Evolutionary conservation across 768 basidiomycete genomes (phyloP).

Genomic region (Crassisporium funariophilum): DNA sequence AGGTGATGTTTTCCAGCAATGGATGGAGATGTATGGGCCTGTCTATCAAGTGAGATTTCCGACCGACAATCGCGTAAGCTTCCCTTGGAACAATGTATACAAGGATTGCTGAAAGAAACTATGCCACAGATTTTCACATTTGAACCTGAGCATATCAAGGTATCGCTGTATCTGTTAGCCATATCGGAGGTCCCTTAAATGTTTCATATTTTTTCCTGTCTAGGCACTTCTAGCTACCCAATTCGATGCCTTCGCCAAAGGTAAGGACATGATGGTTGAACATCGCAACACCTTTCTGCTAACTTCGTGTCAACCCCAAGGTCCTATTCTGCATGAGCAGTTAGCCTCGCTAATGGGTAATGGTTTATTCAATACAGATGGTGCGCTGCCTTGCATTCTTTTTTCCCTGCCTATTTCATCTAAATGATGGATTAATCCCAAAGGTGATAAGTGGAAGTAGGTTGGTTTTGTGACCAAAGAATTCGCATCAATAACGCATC

Average conservation of each 20-base stretch:
- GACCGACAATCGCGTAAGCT: not conserved
- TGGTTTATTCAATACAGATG: constrained; percentile 9
- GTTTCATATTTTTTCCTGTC: too few species aligned
- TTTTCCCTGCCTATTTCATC: too few species aligned
- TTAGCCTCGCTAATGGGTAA: constrained; percentile 5
- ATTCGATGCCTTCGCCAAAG: constrained; percentile 7
- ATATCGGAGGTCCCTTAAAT: too few species aligned
- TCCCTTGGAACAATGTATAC: not conserved
- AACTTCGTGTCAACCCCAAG: not conserved
- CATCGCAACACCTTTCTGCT: too few species aligned
- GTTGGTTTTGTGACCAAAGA: not conserved
- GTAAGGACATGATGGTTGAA: not conserved
- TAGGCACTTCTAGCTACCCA: constrained; percentile 5
- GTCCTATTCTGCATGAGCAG: not conserved
- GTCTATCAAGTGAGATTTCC: not conserved
- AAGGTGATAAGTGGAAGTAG: constrained; percentile 12
- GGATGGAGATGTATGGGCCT: not conserved
- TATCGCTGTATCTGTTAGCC: too few species aligned
- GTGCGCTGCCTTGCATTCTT: not conserved
- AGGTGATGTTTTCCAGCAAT: not conserved
- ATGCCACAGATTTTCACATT: constrained; percentile 7
- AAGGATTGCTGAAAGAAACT: too few species aligned
- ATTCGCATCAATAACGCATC: too few species aligned
- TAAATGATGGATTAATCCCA: not conserved
- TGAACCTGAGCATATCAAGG: constrained; percentile 8